Evolutionary conservation across 768 basidiomycete species (phyloP).

Genomic region (Lactarius pseudohatsudake): DNA sequence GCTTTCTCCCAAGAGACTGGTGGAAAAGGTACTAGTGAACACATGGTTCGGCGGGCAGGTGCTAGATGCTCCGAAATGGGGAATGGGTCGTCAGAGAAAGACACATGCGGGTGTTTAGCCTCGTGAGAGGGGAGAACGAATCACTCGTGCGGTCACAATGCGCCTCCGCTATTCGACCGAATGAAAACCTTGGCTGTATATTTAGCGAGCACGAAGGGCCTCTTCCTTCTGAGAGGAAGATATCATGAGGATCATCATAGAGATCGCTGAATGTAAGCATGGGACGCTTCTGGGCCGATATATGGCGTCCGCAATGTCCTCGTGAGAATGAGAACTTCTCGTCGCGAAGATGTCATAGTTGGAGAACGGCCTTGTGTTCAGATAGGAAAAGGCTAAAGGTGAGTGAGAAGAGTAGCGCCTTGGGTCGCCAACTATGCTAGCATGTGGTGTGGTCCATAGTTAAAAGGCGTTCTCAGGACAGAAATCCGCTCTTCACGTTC

Average conservation of each 20-base stretch:
- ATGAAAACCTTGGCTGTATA: background rate
- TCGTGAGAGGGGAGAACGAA: background rate
- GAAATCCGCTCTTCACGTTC: background rate
- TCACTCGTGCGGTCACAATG: background rate
- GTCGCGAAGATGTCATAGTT: background rate
- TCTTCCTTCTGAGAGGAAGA: background rate
- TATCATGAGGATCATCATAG: background rate
- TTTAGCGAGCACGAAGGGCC: background rate
- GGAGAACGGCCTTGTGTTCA: background rate
- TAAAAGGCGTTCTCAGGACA: background rate
- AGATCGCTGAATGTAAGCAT: background rate
- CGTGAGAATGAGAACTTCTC: slow-evolving; percentile 1
- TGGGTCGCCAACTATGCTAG: background rate
- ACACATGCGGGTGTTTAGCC: background rate
- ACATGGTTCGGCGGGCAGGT: background rate
- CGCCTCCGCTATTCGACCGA: background rate
- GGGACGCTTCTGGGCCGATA: background rate
- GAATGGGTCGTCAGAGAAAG: background rate
- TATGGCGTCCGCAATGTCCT: background rate
- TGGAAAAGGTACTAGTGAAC: background rate
- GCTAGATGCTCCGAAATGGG: background rate
- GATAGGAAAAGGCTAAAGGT: background rate
- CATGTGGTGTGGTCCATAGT: background rate
- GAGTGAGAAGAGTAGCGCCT: background rate
- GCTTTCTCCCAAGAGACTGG: background rate